phyloP scores from a whole-genome alignment of 768 basidiomycete species.

The Cubamyces lactineus region DNA sequence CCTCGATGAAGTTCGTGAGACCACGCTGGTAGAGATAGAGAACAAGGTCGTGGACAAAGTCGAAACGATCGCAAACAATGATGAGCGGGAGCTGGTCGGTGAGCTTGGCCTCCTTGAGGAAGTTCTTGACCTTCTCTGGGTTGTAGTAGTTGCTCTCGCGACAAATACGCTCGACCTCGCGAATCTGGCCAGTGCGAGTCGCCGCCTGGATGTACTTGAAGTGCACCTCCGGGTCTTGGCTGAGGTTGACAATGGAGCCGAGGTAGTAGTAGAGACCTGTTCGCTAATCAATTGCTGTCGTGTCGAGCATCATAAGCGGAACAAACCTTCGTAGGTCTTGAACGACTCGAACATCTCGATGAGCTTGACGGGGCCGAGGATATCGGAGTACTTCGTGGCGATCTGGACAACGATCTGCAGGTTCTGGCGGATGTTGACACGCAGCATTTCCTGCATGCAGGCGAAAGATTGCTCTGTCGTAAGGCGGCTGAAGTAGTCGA shows the following conservation, averaged over 20 bases:
- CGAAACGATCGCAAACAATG: conserved; percentile 99
- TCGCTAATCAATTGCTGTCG: not conserved
- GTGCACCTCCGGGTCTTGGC: conserved; percentile 94
- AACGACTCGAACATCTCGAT: conserved; percentile 99
- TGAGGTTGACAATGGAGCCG: conserved; percentile 96
- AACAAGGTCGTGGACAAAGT: conserved; percentile 98
- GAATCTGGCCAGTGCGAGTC: conserved; percentile 95
- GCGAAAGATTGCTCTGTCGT: conserved; percentile 98
- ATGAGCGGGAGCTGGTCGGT: conserved; percentile 96
- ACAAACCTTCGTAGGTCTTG: conserved; percentile 92
- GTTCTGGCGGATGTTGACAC: conserved; percentile 96
- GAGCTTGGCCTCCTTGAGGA: conserved; percentile 98
- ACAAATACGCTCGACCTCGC: conserved; percentile 98
- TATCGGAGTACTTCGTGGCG: conserved; percentile 98
- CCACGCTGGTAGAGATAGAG: conserved; percentile 98
- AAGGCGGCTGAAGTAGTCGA: conserved; percentile 94
- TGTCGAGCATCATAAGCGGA: not conserved
- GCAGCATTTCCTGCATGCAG: conserved; percentile 96
- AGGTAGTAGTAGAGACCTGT: conserved; percentile 96
- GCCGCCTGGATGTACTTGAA: conserved; percentile 99
- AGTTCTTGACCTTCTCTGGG: conserved; percentile 99
- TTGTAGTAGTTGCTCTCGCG: conserved; percentile 97
- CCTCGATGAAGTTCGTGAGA: conserved; percentile 95
- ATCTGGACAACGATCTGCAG: conserved; percentile 95
- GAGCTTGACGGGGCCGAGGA: conserved; percentile 94